Evolutionary conservation across 148 eudicot genomes (phyloP), one percentile per base, ranked within the genome.

Genomic region (Vaccinium darrowii): DNA sequence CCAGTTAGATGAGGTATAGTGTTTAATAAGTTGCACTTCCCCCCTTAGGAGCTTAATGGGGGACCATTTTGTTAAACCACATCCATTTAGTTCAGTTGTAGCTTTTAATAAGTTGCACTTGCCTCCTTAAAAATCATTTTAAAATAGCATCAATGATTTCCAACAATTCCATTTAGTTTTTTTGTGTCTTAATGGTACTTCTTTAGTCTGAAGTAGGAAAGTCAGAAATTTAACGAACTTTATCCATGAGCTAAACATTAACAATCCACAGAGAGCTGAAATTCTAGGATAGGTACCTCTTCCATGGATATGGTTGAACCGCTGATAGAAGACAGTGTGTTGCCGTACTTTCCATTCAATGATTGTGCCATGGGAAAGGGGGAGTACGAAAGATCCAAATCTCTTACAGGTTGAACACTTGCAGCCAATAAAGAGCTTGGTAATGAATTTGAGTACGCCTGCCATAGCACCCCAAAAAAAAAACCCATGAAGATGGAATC

Each of bases 351-450:
- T 12, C 92, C 39, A 50, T 92, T 86, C 92, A 91, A 85, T 74
- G 98, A 89, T 84, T 92, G 98, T 30, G 91, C 67, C 65, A 89
- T 84, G 54, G 97, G 90, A 84, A 94, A 94, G 23, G 91, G 95
- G 25, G 95, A 92, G 89, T 92, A 94, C 53, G 94, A 88, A 74
- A 90, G 88, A 73, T 96, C 98, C 60, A 97, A 83, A 87, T 96
- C 99, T 87, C 95, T 90, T 16, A 82, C 88, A 84, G 94, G 86
- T 54, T 91, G 95, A 87, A 69, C 89, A 86, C 89, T 92, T 52
- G 98, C 91, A 49, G 95, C 90, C 90, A 92, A 88, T 85, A 93
- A 88, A 71, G 93, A 80, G 85, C 86, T 91, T 62, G 94, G 98
- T 87, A 93, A 86, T 27, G 97, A 84, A 65, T 89, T 92, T 23